Base-by-base conservation (phyloP, 2,329 filamentous ascomycete genomes). In the Chaetomiaceae sp. region DNA sequence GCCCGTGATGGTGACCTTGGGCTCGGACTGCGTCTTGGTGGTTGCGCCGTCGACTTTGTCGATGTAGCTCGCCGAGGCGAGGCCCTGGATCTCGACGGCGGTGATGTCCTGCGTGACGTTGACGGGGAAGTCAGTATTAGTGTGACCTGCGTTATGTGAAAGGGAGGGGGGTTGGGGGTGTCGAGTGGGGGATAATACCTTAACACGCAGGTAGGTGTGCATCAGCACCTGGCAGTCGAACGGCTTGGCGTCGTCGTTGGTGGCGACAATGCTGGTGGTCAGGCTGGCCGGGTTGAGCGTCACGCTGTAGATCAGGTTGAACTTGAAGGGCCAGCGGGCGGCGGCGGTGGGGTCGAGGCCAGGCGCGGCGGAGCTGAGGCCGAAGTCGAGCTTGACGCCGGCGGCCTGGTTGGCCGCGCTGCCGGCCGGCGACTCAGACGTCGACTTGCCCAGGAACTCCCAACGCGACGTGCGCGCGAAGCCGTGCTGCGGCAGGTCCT, bases 351-450 rank as follows among this genome's bases (percentile, higher is more conserved):
- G 80, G 55, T 76, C 78, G 47, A 97, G 72, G 61, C 83, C 84
- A 42, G 78, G 74, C 22, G 81, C 78, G 12, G 38, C 48, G 6
- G 44, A 48, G 42, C 85, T 88, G 29, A 98, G 81, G 22, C 91
- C 93, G 66, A 98, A 97, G 71, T 98, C 93, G 50, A 98, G 83
- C 75, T 95, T 96, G 55, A 97, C 83, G n/a, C n/a, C n/a, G 39
- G 82, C 83, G 60, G 81, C 73, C 61, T 86, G 76, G 52, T 70
- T 71, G 37, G 66, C 66, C 47, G 56, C 68, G 49, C 65, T 68
- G 57, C 63, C 72, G 7, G 46, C 65, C 33, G 60, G 55, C 8
- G 72, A 76, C 64, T 89, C 84, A 6, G 78, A 79, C n/a, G 78
- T 83, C 6, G 84, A 88, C 69, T 91, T 94, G 62, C 90, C 90